Base-by-base conservation (phyloP, 148 eudicot species). In the Vaccinium corymbosum region DNA sequence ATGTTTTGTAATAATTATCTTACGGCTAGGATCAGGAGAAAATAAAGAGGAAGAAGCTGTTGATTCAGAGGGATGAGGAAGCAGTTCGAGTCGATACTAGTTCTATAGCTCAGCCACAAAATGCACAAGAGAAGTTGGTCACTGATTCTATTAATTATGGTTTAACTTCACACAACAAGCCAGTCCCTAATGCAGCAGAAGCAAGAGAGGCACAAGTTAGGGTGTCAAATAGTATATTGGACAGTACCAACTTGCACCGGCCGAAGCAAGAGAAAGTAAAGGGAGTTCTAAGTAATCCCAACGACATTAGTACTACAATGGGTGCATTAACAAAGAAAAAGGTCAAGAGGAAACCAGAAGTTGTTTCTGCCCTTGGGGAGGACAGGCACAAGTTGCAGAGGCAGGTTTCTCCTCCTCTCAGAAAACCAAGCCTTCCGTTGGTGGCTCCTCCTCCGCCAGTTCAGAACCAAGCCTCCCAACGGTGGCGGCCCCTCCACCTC, bases 321-420 rank as follows among this genome's bases (percentile, higher is more conserved):
- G 93, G 92, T 70, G 87, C 57, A 48, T 35, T 85, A 76, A 82
- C 84, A 8, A 95, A 92, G 90, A 94, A 94, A 84, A 97, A 92
- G 84, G 89, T 89, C 29, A 94, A 94, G 86, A 92, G 89, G 91
- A 93, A 89, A 90, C 89, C 90, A 77, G 94, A 93, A 75, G 35
- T 75, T 16, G 89, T 79, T 84, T 86, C 88, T 27, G 87, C 84
- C 48, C 89, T 66, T 16, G 88, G 85, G 3, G 93, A 91, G 68
- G 93, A 93, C 66, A 85, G 86, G 75, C 86, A 86, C 77, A 93
- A 91, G 80, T 80, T 87, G 53, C 86, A 86, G 35, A 93, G 89
- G 86, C 94, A 80, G 82, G 83, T 51, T 46, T 5, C 55, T 22
- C 89, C 56, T 84, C 75, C 76, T 86, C 55, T 90, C 82, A 87